Evolutionary conservation across 2,329 filamentous ascomycete genomes (phyloP), one percentile per base, ranked within the genome.

Genomic region (Alternaria novae-zelandiae): DNA sequence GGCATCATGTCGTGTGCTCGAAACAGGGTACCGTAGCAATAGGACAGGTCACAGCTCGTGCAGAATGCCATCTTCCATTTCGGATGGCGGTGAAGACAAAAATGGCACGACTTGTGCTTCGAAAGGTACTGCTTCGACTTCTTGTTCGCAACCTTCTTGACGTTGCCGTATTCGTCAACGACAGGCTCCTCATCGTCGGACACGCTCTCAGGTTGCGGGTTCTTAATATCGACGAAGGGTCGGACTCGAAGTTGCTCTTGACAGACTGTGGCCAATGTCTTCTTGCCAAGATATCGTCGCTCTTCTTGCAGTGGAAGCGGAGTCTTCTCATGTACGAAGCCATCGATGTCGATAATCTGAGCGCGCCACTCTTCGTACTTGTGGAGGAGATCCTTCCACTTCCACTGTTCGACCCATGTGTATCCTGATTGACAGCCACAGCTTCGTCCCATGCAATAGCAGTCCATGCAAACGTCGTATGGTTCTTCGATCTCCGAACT

Each of bases 401-500:
- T 83, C 86, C 94, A 97, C 77, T 98, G 96, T 77, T 99, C 94
- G 54, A 93, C 93, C 94, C 95, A 99, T 64, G 88, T 89, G 11
- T 97, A 86, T 11, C 89, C 89, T 4, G 94, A 97, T 54, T 97
- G 87, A 74, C 96, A 99, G 4, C 88, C 88, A 77, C 96, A 99
- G 49, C 94, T 97, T 55, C 96, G 89, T 21, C 96, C 96, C 91
- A 98, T 97, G n/a, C 90, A 91, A 75, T 97, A 99, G 76, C 96
- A 99, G 71, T 99, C 96, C 92, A 99, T 94, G 75, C 96, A 99
- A 21, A 99, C 86, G 78, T 99, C 96, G 77, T 98, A 99, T 0
- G 92, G 92, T 74, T 98, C 89, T 30, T 90, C 92, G 59, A 93
- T 90, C 25, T 89, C 91, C 63, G 87, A 86, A 11, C 87, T 83